Conservation (phyloP, 1,284 basidiomycete genomes). For the Jaminaea rosea region DNA sequence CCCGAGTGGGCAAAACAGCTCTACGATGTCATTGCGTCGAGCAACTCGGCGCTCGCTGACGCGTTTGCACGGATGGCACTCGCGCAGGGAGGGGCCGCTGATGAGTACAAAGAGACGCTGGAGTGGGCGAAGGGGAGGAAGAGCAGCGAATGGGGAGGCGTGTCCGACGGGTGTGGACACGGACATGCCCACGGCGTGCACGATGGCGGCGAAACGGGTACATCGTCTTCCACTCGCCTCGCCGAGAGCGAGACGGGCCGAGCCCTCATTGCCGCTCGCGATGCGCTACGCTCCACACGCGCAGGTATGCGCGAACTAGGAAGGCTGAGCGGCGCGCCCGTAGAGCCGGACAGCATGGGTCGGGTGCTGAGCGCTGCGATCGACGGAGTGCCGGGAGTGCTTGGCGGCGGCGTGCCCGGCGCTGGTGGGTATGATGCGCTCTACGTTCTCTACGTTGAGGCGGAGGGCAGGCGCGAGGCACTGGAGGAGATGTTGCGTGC, state of each 20-base stretch:
- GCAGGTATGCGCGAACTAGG: conserved; percentile 80
- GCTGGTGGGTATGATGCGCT: conserved; percentile 93
- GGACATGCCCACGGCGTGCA: neutral
- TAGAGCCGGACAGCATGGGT: conserved; percentile 86
- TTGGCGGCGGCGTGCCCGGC: conserved; percentile 92
- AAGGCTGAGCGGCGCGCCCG: conserved; percentile 65
- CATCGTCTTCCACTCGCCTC: neutral
- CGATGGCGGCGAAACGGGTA: conserved; percentile 5
- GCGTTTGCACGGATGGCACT: conserved; percentile 30
- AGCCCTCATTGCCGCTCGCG: conserved; percentile 32
- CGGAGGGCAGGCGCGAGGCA: neutral
- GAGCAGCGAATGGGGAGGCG: too few species aligned
- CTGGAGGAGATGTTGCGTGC: neutral
- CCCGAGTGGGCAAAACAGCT: conserved; percentile 42
- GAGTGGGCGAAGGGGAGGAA: conserved; percentile 36
- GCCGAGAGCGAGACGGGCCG: too few species aligned
- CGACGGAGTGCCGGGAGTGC: conserved; percentile 62
- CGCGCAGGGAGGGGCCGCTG: conserved; percentile 20
- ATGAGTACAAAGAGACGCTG: conserved; percentile 33
- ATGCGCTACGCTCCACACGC: conserved; percentile 60
- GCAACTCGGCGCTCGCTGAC: conserved; percentile 39
- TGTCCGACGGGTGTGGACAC: too few species aligned
- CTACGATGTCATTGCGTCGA: conserved; percentile 33
- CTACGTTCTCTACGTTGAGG: conserved; percentile 64
- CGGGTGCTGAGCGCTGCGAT: conserved; percentile 72